phyloP scores from a whole-genome alignment of 2,329 filamentous ascomycete genomes.

The Polytolypa hystricis region DNA sequence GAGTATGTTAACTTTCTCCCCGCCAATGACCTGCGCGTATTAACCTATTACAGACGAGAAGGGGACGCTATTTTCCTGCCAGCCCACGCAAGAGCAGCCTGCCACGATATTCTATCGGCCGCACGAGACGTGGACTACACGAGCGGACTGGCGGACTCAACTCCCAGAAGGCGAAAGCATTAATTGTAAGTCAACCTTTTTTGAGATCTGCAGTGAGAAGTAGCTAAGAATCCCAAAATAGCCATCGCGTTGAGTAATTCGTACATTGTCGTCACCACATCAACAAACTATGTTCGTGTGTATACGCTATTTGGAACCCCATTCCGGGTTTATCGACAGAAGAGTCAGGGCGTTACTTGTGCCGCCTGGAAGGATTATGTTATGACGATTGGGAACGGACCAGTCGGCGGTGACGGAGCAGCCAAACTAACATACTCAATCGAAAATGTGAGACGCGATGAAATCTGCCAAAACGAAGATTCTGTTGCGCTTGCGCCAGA shows the following conservation, averaged over 20 bases:
- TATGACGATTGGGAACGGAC: slow-evolving; percentile 88
- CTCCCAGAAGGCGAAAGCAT: slow-evolving; percentile 82
- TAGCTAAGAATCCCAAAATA: slow-evolving; percentile 8
- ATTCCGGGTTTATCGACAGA: slow-evolving; percentile 79
- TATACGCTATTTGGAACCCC: slow-evolving; percentile 90
- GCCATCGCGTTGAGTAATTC: slow-evolving; percentile 86
- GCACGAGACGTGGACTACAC: slow-evolving; percentile 89
- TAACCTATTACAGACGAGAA: slow-evolving; percentile 47
- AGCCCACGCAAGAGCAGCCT: slow-evolving; percentile 53
- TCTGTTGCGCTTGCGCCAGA: slow-evolving; percentile 71
- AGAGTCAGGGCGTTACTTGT: slow-evolving; percentile 86
- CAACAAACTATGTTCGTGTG: slow-evolving; percentile 76
- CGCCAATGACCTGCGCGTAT: background rate
- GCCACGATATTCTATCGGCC: slow-evolving; percentile 91
- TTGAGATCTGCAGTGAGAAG: background rate
- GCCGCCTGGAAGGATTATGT: slow-evolving; percentile 93
- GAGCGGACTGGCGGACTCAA: slow-evolving; percentile 79
- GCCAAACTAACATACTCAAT: slow-evolving; percentile 80
- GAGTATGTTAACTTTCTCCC: slow-evolving; percentile 34
- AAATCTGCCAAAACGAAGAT: slow-evolving; percentile 91
- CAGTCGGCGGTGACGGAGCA: slow-evolving; percentile 65
- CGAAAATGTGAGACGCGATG: slow-evolving; percentile 85
- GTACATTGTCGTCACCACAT: slow-evolving; percentile 82
- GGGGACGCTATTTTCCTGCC: slow-evolving; percentile 76
- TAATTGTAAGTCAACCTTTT: slow-evolving; percentile 32